phyloP scores from a whole-genome alignment of 257 asterid genomes.

The Striga asiatica region DNA sequence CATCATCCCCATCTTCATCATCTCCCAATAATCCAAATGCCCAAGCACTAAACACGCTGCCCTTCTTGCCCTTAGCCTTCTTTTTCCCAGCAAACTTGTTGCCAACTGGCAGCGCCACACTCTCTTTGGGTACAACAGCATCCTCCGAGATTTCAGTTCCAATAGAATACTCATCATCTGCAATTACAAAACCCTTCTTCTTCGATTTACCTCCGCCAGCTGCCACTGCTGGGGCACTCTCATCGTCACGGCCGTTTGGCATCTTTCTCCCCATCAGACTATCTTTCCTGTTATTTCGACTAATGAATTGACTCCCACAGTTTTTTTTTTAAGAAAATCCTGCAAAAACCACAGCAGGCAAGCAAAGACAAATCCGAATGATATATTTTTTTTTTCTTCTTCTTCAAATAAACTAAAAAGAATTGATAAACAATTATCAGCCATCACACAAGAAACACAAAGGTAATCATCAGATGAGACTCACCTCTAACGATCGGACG shows the following conservation, averaged over 20 bases:
- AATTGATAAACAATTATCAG: constrained; percentile 9
- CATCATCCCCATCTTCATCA: constrained; percentile 37
- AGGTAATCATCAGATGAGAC: background rate
- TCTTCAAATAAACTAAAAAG: background rate
- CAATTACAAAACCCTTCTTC: constrained; percentile 50
- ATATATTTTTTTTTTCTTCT: too few species aligned
- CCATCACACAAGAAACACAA: background rate
- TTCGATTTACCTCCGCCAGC: constrained; percentile 59
- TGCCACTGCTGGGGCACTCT: constrained; percentile 25
- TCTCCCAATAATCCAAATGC: constrained; percentile 52
- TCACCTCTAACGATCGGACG: constrained; percentile 14
- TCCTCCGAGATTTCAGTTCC: constrained; percentile 64
- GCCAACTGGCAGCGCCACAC: constrained; percentile 26
- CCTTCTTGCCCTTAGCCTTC: constrained; percentile 54
- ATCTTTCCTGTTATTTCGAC: constrained; percentile 21
- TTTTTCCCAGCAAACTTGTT: constrained; percentile 50
- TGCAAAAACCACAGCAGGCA: constrained; percentile 13
- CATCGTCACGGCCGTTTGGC: constrained; percentile 44
- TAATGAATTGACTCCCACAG: constrained; percentile 13
- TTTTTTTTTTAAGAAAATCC: constrained; percentile 16
- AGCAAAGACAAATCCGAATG: background rate
- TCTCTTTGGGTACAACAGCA: constrained; percentile 39
- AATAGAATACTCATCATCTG: constrained; percentile 63
- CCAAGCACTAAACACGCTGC: constrained; percentile 29
- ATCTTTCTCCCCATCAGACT: constrained; percentile 80